Percentiles rank a stretch among this genome's conserved stretches.
phyloP scores from a whole-genome alignment of 176 grass and related monocot species.

The Carex littledalei region DNA sequence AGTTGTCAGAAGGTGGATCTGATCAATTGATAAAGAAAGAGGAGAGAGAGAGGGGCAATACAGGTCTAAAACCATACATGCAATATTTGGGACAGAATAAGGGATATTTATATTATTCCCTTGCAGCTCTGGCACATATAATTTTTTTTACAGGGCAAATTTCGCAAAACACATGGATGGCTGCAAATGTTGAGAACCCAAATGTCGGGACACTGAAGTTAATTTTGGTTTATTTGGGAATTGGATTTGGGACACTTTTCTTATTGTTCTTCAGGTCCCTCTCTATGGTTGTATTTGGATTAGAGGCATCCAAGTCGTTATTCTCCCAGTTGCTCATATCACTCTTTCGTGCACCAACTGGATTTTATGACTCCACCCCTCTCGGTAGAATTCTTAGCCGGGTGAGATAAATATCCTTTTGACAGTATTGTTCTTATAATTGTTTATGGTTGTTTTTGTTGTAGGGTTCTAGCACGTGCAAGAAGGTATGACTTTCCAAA shows the following conservation, averaged over 20 bases:
- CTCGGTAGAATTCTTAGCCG: constrained; percentile 82
- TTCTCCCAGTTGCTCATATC: constrained; percentile 72
- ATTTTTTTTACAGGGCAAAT: constrained; percentile 70
- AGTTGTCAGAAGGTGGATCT: constrained; percentile 13
- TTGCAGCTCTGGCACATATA: constrained; percentile 41
- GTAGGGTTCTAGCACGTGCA: too few species aligned
- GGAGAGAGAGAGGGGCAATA: constrained; percentile 79
- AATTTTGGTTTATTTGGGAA: constrained; percentile 68
- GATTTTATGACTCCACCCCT: constrained; percentile 93
- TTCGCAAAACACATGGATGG: constrained; percentile 96
- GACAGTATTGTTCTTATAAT: background rate
- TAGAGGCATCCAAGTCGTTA: constrained; percentile 80
- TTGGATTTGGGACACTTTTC: constrained; percentile 54
- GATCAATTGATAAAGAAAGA: constrained; percentile 86
- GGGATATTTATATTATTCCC: constrained; percentile 55
- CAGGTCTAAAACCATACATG: constrained; percentile 69
- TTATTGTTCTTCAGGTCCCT: constrained; percentile 63
- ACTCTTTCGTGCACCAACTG: constrained; percentile 77
- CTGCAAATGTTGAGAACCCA: constrained; percentile 72
- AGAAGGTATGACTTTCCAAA: too few species aligned
- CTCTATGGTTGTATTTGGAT: constrained; percentile 41
- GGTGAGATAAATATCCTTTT: constrained; percentile 45
- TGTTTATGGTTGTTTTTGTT: background rate
- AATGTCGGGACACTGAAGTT: constrained; percentile 55
- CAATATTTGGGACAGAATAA: constrained; percentile 74